Percentiles rank a stretch among this genome's conserved stretches.
Conservation (phyloP, 2,329 filamentous ascomycete species). For the Ascochyta viciae-villosae region DNA sequence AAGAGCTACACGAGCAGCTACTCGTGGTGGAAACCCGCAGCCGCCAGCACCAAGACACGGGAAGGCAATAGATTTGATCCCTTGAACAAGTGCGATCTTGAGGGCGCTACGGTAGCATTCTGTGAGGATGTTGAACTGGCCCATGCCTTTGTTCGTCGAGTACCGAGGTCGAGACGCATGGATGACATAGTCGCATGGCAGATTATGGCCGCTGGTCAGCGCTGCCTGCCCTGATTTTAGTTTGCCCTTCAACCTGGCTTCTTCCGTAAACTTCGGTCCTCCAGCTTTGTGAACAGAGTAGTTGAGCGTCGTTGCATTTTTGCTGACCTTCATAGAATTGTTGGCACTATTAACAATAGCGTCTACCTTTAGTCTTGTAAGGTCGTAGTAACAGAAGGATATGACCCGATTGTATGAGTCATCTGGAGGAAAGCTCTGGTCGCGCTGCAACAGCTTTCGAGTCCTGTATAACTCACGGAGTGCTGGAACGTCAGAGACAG, state of each 20-base stretch:
- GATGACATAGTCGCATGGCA: slow-evolving; percentile 41
- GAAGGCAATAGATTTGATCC: slow-evolving; percentile 43
- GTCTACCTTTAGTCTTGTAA: slow-evolving; percentile 44
- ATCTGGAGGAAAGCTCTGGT: slow-evolving; percentile 40
- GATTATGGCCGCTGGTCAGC: slow-evolving; percentile 36
- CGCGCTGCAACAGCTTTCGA: slow-evolving; percentile 31
- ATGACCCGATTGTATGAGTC: slow-evolving; percentile 40
- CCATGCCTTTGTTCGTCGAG: slow-evolving; percentile 23
- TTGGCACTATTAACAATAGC: slow-evolving; percentile 46
- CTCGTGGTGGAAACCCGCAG: slow-evolving; percentile 37
- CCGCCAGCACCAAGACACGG: slow-evolving; percentile 44
- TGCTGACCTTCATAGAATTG: slow-evolving; percentile 18
- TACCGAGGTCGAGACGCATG: slow-evolving; percentile 41
- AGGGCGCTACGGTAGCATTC: slow-evolving; percentile 43
- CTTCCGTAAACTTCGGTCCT: slow-evolving; percentile 34
- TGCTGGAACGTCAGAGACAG: slow-evolving; percentile 33
- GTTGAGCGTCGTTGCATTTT: slow-evolving; percentile 29
- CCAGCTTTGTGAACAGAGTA: slow-evolving; percentile 37
- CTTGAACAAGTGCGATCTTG: slow-evolving; percentile 26
- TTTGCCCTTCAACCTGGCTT: slow-evolving; percentile 22
- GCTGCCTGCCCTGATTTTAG: slow-evolving; percentile 33
- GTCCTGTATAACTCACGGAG: slow-evolving; percentile 37
- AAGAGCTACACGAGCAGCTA: slow-evolving; percentile 43
- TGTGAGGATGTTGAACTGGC: slow-evolving; percentile 37
- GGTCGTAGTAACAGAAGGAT: slow-evolving; percentile 39